Conservation (phyloP, 805 yeast species). For the Candida oleophila region DNA sequence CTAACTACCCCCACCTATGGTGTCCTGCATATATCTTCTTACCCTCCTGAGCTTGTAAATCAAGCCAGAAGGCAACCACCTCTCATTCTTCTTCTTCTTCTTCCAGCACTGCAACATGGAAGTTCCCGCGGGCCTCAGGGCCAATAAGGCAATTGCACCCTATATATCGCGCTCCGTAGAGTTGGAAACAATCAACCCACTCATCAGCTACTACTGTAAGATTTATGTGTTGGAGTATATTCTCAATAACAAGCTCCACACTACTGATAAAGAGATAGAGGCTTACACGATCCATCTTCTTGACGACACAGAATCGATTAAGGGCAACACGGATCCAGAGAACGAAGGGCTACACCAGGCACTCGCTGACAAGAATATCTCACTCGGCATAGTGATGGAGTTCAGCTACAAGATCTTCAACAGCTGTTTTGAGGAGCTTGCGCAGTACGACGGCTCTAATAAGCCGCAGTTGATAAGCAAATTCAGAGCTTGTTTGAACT, state of each 20-base stretch:
- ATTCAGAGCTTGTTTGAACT: slow-evolving; percentile 35
- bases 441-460: slow-evolving; percentile 20
- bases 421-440: slow-evolving; percentile 26
- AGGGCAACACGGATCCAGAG: slow-evolving; percentile 33
- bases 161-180: slow-evolving; percentile 59
- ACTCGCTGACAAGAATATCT: slow-evolving; percentile 55
- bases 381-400: slow-evolving; percentile 26
- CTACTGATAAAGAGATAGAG: slow-evolving; percentile 54
- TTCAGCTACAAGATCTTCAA: slow-evolving; percentile 38
- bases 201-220: slow-evolving; percentile 71
- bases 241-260: slow-evolving; percentile 58
- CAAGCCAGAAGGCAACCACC: no score
- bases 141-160: slow-evolving; percentile 40
- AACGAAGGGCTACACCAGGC: slow-evolving; percentile 46
- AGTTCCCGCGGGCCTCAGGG: slow-evolving; percentile 26
- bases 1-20: no score
- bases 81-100: no score
- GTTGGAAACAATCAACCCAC: slow-evolving; percentile 55
- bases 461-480: slow-evolving; percentile 30
- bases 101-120: neutral
- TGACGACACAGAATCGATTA: slow-evolving; percentile 67
- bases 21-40: no score
- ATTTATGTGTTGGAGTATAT: slow-evolving; percentile 71
- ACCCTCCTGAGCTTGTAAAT: no score
- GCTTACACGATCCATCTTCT: slow-evolving; percentile 58